These are phyloP conservation scores for Gaeumannomyces tritici DNA, from an alignment of 2,329 filamentous ascomycete genomes.

Conservation along the genomic window DNA sequence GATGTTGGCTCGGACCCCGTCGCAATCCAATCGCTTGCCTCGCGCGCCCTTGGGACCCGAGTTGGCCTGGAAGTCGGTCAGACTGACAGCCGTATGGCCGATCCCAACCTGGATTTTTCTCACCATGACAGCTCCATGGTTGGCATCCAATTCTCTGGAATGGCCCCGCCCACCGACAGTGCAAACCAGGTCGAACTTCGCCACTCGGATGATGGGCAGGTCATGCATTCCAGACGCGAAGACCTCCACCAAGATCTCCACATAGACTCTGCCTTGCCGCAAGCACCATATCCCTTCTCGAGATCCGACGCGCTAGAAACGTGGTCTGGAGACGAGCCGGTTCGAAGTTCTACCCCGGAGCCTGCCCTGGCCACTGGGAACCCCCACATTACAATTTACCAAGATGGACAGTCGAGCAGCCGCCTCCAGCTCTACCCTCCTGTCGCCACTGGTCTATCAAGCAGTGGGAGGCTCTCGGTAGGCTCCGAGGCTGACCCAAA, in stretches of 20 bases:
- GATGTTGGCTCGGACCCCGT: background rate
- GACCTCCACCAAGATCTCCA: background rate
- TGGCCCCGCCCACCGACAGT: background rate
- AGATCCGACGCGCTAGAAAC: background rate
- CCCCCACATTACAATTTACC: background rate
- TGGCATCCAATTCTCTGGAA: background rate
- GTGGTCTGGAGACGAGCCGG: background rate
- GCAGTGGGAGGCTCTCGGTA: background rate
- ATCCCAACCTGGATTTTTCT: background rate
- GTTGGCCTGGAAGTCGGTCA: background rate
- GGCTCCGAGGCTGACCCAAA: background rate
- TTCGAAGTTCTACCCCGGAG: background rate
- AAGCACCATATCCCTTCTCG: background rate
- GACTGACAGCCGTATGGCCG: background rate
- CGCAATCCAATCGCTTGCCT: background rate
- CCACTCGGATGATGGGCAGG: background rate
- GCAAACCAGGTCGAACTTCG: background rate
- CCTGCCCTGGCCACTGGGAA: background rate
- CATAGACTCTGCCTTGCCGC: background rate
- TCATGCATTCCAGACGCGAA: background rate
- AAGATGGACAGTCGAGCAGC: background rate
- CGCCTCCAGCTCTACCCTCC: background rate
- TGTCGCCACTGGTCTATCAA: background rate
- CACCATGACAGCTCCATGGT: background rate
- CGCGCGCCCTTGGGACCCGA: background rate